A percentile compares a stretch with the other conserved stretches of the same genome.
phyloP scores from a whole-genome alignment of 257 asterid species.

The Solanum dulcamara region DNA sequence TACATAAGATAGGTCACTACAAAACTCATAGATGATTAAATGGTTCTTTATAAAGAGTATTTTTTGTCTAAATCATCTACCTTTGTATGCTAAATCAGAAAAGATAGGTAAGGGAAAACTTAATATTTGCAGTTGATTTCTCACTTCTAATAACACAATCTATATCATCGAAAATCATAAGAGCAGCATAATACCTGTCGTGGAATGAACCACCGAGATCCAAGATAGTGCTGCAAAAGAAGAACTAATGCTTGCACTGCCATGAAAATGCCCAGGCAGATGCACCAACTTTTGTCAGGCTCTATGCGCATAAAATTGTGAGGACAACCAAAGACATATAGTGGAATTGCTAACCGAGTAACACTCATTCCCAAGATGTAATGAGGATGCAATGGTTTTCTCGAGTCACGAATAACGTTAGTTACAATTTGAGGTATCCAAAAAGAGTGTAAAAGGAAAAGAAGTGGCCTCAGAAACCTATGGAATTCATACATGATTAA shows the following conservation, averaged over 20 bases:
- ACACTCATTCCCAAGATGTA: constrained; percentile 77
- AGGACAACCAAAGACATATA: constrained; percentile 86
- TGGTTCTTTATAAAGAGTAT: not conserved
- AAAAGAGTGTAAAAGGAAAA: constrained; percentile 79
- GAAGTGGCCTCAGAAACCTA: constrained; percentile 52
- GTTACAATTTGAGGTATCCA: constrained; percentile 91
- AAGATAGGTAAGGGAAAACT: not conserved
- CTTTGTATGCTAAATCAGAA: not conserved
- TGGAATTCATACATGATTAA: constrained; percentile 87
- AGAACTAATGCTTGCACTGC: constrained; percentile 68
- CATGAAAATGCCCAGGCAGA: constrained; percentile 55
- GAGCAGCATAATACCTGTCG: constrained; percentile 50
- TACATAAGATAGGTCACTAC: not conserved
- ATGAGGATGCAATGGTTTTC: constrained; percentile 93
- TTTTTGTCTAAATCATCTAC: not conserved
- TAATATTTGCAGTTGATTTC: not conserved
- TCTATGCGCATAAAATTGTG: constrained; percentile 91
- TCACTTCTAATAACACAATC: not conserved
- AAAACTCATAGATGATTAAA: not conserved
- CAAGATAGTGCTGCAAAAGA: constrained; percentile 85
- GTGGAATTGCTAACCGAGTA: constrained; percentile 80
- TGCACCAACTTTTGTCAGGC: constrained; percentile 66
- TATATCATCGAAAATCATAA: not conserved
- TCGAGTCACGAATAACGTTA: constrained; percentile 73
- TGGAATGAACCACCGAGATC: constrained; percentile 93